These are phyloP conservation scores for Ilex paraguariensis DNA, from an alignment of 305 asterid genomes.

Conservation along the genomic window DNA sequence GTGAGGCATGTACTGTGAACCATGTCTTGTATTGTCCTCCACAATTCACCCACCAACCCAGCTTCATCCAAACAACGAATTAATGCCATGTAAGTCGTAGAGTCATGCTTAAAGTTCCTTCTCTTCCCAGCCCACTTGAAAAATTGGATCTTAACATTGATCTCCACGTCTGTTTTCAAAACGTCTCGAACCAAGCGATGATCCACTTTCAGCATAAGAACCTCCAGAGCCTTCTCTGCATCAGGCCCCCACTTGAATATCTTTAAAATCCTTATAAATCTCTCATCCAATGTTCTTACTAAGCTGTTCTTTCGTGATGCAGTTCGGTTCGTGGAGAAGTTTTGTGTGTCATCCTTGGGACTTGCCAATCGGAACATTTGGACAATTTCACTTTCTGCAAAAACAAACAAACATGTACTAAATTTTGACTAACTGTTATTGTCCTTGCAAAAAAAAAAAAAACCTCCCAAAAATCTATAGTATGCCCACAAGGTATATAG, in stretches of 20 bases:
- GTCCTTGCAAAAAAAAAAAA: too few species aligned
- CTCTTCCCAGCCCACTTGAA: slow-evolving; percentile 89
- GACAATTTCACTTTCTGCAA: slow-evolving; percentile 79
- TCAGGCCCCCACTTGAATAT: slow-evolving; percentile 96
- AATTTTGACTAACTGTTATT: too few species aligned
- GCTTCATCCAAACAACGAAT: slow-evolving; percentile 71
- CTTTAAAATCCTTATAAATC: slow-evolving; percentile 83
- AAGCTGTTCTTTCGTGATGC: slow-evolving; percentile 27
- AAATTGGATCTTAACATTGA: slow-evolving; percentile 75
- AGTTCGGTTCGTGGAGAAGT: slow-evolving; percentile 18
- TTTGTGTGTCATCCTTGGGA: slow-evolving; percentile 42
- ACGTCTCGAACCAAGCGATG: slow-evolving; percentile 74
- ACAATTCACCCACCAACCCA: slow-evolving; percentile 60
- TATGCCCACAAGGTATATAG: too few species aligned
- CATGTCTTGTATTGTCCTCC: slow-evolving; percentile 85
- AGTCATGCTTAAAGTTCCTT: slow-evolving; percentile 78
- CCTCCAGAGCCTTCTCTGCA: slow-evolving; percentile 90
- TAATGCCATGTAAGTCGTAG: slow-evolving; percentile 62
- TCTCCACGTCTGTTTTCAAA: slow-evolving; percentile 71
- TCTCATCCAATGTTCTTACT: slow-evolving; percentile 64
- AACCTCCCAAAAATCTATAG: too few species aligned
- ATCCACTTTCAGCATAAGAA: slow-evolving; percentile 67
- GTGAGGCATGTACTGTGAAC: slow-evolving; percentile 50
- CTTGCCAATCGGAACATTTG: slow-evolving; percentile 63
- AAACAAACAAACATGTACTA: slow-evolving; percentile 9